Percentiles rank a stretch among this genome's conserved stretches.
These are phyloP conservation scores for Pseudohyphozyma bogoriensis DNA, from an alignment of 768 basidiomycete genomes.

Conservation along the genomic window DNA sequence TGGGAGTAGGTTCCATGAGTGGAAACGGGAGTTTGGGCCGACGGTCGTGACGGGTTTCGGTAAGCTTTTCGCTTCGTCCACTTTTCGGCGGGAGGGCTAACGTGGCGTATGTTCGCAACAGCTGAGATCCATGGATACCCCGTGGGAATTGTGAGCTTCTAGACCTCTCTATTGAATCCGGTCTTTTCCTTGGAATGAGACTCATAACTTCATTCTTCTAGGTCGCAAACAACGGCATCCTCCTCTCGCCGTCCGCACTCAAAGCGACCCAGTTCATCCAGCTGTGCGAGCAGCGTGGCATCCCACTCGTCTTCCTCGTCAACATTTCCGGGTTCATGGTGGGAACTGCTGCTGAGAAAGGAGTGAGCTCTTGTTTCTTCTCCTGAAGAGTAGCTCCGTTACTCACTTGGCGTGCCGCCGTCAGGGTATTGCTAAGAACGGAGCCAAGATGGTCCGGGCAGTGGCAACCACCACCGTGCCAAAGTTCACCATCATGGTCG, in stretches of 20 bases:
- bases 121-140: slow-evolving; percentile 78
- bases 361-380: slow-evolving; percentile 39
- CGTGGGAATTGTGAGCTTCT: slow-evolving; percentile 57
- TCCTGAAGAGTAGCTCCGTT: background rate
- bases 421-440: slow-evolving; percentile 70
- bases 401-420: background rate
- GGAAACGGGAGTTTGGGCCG: slow-evolving; percentile 88
- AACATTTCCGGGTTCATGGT: slow-evolving; percentile 99
- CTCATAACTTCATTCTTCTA: background rate
- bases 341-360: slow-evolving; percentile 84
- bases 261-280: slow-evolving; percentile 95
- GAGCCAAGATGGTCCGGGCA: slow-evolving; percentile 93
- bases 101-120: slow-evolving; percentile 39
- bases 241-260: slow-evolving; percentile 84
- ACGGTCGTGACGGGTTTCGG: slow-evolving; percentile 66
- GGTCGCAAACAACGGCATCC: slow-evolving; percentile 83
- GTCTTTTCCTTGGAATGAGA: too few species aligned
- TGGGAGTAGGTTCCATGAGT: slow-evolving; percentile 82
- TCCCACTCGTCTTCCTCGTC: slow-evolving; percentile 84
- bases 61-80: slow-evolving; percentile 1
- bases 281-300: slow-evolving; percentile 78
- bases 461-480: slow-evolving; percentile 90
- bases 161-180: background rate
- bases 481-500: slow-evolving; percentile 84
- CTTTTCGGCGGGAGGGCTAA: background rate